Base-by-base conservation (phyloP, 768 basidiomycete species). In the Calocybe indica region DNA sequence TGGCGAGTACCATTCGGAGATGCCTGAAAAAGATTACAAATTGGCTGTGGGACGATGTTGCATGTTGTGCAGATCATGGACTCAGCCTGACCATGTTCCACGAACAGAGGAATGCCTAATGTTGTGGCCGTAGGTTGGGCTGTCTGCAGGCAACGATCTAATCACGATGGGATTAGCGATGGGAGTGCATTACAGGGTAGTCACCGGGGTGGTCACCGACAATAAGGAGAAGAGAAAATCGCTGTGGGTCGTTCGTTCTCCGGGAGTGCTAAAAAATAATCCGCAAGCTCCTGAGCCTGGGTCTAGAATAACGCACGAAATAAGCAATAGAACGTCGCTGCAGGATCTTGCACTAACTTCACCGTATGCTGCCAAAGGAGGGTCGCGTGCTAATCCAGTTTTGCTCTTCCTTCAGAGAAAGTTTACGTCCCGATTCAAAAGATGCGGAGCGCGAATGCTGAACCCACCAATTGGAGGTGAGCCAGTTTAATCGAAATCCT, bases 121-220 rank as follows among this genome's bases (percentile, higher is more conserved):
- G 78, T 76, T 35, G 68, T 61, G 11, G 91, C 78, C 2, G 74
- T 66, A 2, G 91, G 89, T 31, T 74, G 69, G 1, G 83, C 67
- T 0, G 91, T 93, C 60, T 93, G 90, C 15, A 92, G 69, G 62
- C 91, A 92, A n/a, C 91, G 85, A 66, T 92, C 88, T 91, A 54
- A 33, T 32, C 22, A 39, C 14, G 14, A 9, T 31, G 39, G 37
- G 42, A 38, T 38, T 36, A 41, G 31, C 11, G 43, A 13, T 32
- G 33, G 43, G 12, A 14, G 46, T 14, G 4, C 38, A 35, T 6
- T 40, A 43, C n/a, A 5, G 14, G 30, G 30, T 35, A 40, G 22
- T n/a, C n/a, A n/a, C n/a, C n/a, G n/a, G 14, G 30, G 15, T 15
- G 42, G 13, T 8, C 22, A 60, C 64, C 58, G 68, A 89, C 89